These are phyloP conservation scores for Penicillium chermesinum DNA, from an alignment of 495 filamentous ascomycete genomes.

Conservation along the genomic window DNA sequence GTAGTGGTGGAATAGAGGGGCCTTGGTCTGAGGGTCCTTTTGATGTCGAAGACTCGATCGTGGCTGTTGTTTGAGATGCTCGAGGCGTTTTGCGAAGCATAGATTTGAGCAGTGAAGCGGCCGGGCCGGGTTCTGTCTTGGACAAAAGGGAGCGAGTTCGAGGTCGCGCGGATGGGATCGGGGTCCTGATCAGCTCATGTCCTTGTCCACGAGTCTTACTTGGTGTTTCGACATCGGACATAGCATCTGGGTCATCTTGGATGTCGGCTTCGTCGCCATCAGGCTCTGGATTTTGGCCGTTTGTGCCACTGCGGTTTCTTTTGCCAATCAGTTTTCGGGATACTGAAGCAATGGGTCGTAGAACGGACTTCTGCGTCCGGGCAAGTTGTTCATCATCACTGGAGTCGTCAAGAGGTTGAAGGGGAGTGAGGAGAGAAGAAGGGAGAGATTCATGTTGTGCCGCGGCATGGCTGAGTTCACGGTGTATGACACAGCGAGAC, in stretches of 20 bases:
- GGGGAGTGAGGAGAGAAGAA: conserved; percentile 30
- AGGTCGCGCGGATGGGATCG: conserved; percentile 33
- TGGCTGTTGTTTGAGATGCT: conserved; percentile 5
- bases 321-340: conserved; percentile 42
- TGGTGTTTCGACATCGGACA: conserved; percentile 41
- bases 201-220: conserved; percentile 40
- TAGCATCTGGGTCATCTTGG: conserved; percentile 34
- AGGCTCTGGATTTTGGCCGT: conserved; percentile 26
- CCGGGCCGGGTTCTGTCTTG: conserved; percentile 18
- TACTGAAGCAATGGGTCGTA: conserved; percentile 40
- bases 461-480: conserved; percentile 34
- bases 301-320: conserved; percentile 40
- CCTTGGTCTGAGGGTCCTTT: conserved; percentile 27
- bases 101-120: conserved; percentile 31
- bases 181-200: conserved; percentile 40
- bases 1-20: conserved; percentile 2
- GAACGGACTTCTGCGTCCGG: conserved; percentile 45
- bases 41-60: conserved; percentile 5
- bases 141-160: conserved; percentile 33
- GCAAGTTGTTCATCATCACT: conserved; percentile 38
- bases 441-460: conserved; percentile 21
- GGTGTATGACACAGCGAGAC: conserved; percentile 43
- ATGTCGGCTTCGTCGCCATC: conserved; percentile 33
- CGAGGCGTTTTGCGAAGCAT: conserved; percentile 26
- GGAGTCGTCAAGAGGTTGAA: conserved; percentile 30